These are phyloP conservation scores for Fusarium cyanostomum DNA, from an alignment of 2,329 filamentous ascomycete genomes.

Conservation along the genomic window DNA sequence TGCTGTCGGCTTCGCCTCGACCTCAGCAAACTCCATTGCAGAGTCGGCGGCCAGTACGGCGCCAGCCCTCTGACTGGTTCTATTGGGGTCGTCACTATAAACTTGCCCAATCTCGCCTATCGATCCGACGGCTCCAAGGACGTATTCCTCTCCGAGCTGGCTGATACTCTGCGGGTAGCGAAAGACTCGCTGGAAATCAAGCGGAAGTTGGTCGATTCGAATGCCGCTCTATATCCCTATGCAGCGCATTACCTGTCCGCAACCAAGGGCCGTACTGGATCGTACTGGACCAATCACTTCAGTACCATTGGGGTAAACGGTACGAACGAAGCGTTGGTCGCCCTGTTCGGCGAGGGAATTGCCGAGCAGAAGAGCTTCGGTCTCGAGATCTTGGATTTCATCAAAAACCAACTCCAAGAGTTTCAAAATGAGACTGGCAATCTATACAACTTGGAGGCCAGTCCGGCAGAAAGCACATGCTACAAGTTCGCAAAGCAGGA, in stretches of 20 bases:
- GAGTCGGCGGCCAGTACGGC: constrained; percentile 37
- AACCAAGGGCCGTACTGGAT: constrained; percentile 36
- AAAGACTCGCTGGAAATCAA: constrained; percentile 39
- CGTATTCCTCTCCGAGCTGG: constrained; percentile 22
- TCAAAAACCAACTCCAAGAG: constrained; percentile 32
- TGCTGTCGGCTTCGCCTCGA: constrained; percentile 38
- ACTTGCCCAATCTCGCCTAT: constrained; percentile 35
- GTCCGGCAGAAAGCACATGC: constrained; percentile 38
- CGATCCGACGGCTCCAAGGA: constrained; percentile 19
- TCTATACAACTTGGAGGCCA: constrained; percentile 36
- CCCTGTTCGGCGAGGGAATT: constrained; percentile 18
- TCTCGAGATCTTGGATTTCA: constrained; percentile 24
- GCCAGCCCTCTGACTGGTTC: constrained; percentile 37
- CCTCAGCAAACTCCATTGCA: constrained; percentile 37
- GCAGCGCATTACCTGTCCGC: constrained; percentile 32
- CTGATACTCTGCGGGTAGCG: constrained; percentile 20
- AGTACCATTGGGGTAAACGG: constrained; percentile 39
- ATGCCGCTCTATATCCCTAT: constrained; percentile 31
- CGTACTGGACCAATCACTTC: constrained; percentile 40
- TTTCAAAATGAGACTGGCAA: constrained; percentile 36
- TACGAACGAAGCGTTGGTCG: constrained; percentile 31
- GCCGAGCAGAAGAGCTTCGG: constrained; percentile 15
- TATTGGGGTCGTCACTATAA: constrained; percentile 35
- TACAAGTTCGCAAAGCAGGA: constrained; percentile 37
- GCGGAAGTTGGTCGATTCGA: constrained; percentile 27